These are phyloP conservation scores for Tricholomella constricta DNA, from an alignment of 768 basidiomycete species.

Conservation along the genomic window DNA sequence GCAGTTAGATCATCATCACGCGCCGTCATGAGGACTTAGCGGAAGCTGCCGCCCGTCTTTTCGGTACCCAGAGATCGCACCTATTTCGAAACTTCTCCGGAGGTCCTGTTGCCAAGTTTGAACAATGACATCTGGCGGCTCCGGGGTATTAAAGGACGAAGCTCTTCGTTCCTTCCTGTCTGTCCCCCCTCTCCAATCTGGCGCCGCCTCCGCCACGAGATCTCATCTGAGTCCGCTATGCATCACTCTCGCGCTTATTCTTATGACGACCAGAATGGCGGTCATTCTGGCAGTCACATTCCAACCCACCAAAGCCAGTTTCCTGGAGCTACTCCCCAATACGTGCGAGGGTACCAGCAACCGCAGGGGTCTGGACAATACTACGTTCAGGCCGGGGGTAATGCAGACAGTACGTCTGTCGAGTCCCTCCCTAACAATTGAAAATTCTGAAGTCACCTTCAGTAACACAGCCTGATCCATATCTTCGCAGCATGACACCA, in stretches of 20 bases:
- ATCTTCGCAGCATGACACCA: constrained; percentile 41
- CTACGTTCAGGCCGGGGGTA: constrained; percentile 31
- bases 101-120: constrained; percentile 42
- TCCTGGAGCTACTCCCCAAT: constrained; percentile 18
- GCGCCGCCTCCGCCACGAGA: constrained; percentile 26
- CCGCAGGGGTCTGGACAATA: constrained; percentile 36
- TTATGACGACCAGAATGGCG: constrained; percentile 39
- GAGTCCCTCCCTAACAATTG: background rate
- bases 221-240: constrained; percentile 30
- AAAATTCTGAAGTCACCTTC: background rate
- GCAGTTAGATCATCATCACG: constrained; percentile 32
- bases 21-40: constrained; percentile 37
- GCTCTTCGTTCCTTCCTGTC: constrained; percentile 21
- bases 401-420: constrained; percentile 14
- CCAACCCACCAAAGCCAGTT: constrained; percentile 31
- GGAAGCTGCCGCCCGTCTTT: constrained; percentile 41
- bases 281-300: constrained; percentile 31
- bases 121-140: constrained; percentile 41
- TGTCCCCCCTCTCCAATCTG: constrained; percentile 26
- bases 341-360: constrained; percentile 29
- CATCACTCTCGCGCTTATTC: constrained; percentile 44
- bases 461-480: constrained; percentile 23
- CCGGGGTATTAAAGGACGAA: constrained; percentile 48
- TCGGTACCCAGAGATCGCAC: constrained; percentile 41
- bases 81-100: constrained; percentile 41